Conservation (phyloP, 2,329 filamentous ascomycete species). For the Orbilia ellipsospora region DNA sequence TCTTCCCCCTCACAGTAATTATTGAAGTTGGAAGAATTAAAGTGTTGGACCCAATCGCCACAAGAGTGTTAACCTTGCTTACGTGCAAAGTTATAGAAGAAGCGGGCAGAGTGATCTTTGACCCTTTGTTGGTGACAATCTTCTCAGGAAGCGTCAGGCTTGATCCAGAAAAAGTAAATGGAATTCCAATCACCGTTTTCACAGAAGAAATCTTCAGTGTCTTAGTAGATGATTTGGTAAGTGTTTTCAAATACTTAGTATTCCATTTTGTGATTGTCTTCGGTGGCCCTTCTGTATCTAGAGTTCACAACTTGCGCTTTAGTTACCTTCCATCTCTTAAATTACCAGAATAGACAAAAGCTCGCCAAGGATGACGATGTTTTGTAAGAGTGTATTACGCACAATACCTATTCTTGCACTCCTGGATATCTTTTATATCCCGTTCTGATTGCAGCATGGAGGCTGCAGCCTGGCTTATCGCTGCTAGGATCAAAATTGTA, state of each 20-base stretch:
- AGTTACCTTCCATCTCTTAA: too few relatives aligned
- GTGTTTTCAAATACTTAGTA: neutral
- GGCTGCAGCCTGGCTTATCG: too few relatives aligned
- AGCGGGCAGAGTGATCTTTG: neutral
- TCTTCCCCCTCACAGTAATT: neutral
- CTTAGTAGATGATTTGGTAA: slow-evolving; percentile 3
- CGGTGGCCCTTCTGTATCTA: too few relatives aligned
- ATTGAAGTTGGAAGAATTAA: neutral
- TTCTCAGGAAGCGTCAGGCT: slow-evolving; percentile 4
- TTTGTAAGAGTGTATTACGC: too few relatives aligned
- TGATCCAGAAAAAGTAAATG: slow-evolving; percentile 1
- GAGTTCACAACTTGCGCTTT: too few relatives aligned
- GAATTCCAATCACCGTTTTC: slow-evolving; percentile 10
- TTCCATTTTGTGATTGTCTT: slow-evolving; percentile 7
- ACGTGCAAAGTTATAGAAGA: slow-evolving; percentile 6
- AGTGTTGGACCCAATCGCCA: neutral
- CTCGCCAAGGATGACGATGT: too few relatives aligned
- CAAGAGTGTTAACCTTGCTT: neutral
- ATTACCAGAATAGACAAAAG: too few relatives aligned
- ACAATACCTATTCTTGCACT: too few relatives aligned
- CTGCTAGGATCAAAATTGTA: too few relatives aligned
- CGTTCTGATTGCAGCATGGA: too few relatives aligned
- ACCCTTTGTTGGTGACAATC: neutral
- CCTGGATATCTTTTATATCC: too few relatives aligned
- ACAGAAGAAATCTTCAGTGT: neutral